phyloP scores from a whole-genome alignment of 2,329 filamentous ascomycete genomes.

The Beauveria australis region DNA sequence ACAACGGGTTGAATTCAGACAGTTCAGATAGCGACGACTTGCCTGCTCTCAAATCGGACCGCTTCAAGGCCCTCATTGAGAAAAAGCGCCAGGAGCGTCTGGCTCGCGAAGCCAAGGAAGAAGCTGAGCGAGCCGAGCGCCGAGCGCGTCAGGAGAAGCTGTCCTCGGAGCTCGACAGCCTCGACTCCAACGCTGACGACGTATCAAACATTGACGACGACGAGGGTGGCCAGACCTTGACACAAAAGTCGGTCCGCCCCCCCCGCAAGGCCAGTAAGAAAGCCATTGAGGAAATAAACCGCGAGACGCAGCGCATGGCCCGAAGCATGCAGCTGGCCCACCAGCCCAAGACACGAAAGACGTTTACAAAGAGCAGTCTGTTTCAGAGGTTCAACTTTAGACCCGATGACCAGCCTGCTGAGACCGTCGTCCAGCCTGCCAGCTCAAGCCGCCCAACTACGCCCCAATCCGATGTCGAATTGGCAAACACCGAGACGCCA shows the following conservation, averaged over 20 bases:
- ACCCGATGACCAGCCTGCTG: constrained; percentile 25
- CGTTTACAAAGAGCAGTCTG: constrained; percentile 73
- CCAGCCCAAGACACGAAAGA: constrained; percentile 84
- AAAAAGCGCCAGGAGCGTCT: constrained; percentile 65
- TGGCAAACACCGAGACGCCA: constrained; percentile 51
- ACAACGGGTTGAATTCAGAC: constrained; percentile 32
- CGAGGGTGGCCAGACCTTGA: constrained; percentile 55
- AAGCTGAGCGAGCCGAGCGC: constrained; percentile 38
- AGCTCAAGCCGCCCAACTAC: constrained; percentile 50
- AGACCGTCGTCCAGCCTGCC: constrained; percentile 26
- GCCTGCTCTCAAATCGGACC: constrained; percentile 41
- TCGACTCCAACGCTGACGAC: constrained; percentile 30
- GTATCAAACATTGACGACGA: constrained; percentile 52
- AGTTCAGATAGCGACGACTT: constrained; percentile 40
- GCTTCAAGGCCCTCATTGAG: constrained; percentile 64
- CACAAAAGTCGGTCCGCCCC: constrained; percentile 53
- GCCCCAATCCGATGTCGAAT: constrained; percentile 45
- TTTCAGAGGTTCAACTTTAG: constrained; percentile 78
- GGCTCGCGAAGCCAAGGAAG: constrained; percentile 55
- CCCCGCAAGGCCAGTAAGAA: constrained; percentile 87
- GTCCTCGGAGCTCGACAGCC: constrained; percentile 27
- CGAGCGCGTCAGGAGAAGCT: constrained; percentile 27
- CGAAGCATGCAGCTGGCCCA: constrained; percentile 88
- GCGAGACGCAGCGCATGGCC: constrained; percentile 85
- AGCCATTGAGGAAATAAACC: constrained; percentile 87